Conservation (phyloP, 345 rosid species). For the Boechera divaricarpa region DNA sequence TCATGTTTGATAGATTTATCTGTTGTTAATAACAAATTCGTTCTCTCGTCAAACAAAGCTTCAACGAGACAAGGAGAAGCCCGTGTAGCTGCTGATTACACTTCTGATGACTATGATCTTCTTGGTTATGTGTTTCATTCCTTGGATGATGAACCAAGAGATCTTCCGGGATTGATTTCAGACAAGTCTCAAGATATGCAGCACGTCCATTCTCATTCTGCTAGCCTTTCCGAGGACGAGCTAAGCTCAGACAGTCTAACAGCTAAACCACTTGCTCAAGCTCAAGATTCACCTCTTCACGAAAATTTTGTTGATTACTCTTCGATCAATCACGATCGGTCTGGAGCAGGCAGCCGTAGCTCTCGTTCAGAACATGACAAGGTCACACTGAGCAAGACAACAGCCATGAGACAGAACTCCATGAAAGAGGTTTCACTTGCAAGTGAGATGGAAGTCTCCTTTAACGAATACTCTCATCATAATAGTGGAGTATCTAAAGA, state of each 20-base stretch:
- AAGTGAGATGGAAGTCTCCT: conserved; percentile 81
- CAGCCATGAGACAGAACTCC: conserved; percentile 69
- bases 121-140: conserved; percentile 82
- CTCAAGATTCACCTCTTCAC: conserved; percentile 73
- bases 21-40: conserved; percentile 60
- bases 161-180: conserved; percentile 51
- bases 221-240: conserved; percentile 66
- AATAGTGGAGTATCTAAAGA: conserved; percentile 70
- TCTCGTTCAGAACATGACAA: conserved; percentile 87
- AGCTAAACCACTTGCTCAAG: conserved; percentile 52
- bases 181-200: conserved; percentile 69
- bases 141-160: conserved; percentile 62
- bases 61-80: conserved; percentile 50
- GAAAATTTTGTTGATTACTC: conserved; percentile 75
- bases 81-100: conserved; percentile 58
- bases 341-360: conserved; percentile 85
- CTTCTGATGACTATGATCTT: conserved; percentile 88
- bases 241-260: conserved; percentile 58
- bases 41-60: conserved; percentile 47
- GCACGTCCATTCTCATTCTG: conserved; percentile 66
- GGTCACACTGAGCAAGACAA: conserved; percentile 52
- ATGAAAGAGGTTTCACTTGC: conserved; percentile 70
- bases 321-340: conserved; percentile 55
- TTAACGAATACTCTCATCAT: conserved; percentile 57
- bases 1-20: conserved; percentile 58